Base-by-base conservation (phyloP, 306 rosid genomes). In the Elaeagnus macrophylla region DNA sequence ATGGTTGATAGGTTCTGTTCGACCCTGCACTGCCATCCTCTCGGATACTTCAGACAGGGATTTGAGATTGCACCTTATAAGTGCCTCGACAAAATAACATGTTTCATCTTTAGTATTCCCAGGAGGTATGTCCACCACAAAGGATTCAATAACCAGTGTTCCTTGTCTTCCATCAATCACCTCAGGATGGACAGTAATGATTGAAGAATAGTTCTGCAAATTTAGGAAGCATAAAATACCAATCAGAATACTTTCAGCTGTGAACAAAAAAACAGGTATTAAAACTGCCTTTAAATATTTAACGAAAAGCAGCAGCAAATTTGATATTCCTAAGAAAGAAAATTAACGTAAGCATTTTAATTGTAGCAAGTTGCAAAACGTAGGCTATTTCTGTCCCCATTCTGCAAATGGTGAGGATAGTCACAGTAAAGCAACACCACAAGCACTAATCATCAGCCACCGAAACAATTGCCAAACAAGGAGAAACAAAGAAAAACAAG, bases 51-150 rank as follows among this genome's bases (percentile, higher is more conserved):
- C 94, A n/a, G 95, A 89, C 76, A 93, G 77, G 12, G 99, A 82
- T 69, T 86, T 93, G 36, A 93, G 83, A 72, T 93, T 93, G 83
- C 99, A 93, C 75, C 89, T 69, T 65, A 93, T 87, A 73, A 93
- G 70, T 2, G 96, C 96, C 73, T 93, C 81, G 5, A 93, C 94
- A 36, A 93, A 93, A 83, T 80, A 87, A 66, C 99, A 85, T 7
- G 99, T 93, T 70, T 93, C 99, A 3, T 87, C 99, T 70, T 67
- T 79, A 13, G 96, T 93, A 84, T 93, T 93, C 20, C 96, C 99
- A 5, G 81, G 91, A 7, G 96, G 96, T 66, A 88, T 84, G 39
- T 93, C 99, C 49, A 93, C 96, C 45, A 88, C 94, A 53, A 87
- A 93, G 43, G 99, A 93, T 67, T 93, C 99, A 15, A 93, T 79